These are phyloP conservation scores for Linderina pennispora DNA, from an alignment of 192 early-diverging fungal species.

Conservation along the genomic window DNA sequence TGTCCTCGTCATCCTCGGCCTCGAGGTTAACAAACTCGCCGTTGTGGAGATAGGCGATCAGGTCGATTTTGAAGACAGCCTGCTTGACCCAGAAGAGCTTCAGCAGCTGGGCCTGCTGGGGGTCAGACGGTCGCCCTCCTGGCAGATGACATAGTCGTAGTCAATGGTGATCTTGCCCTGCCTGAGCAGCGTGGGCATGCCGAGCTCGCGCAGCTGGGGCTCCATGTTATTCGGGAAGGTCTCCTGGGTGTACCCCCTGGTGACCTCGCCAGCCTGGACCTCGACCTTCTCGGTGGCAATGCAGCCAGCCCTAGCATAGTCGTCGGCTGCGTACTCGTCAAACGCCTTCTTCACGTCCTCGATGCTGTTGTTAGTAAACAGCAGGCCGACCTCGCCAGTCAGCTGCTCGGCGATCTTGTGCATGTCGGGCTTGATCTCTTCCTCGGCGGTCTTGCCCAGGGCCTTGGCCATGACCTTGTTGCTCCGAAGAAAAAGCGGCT, in stretches of 20 bases:
- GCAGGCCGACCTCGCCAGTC: slow-evolving; percentile 79
- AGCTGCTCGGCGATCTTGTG: slow-evolving; percentile 57
- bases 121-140: slow-evolving; percentile 73
- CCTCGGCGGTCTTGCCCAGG: slow-evolving; percentile 73
- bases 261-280: slow-evolving; percentile 71
- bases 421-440: slow-evolving; percentile 67
- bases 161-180: slow-evolving; percentile 73
- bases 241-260: slow-evolving; percentile 58
- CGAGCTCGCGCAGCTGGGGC: slow-evolving; percentile 78
- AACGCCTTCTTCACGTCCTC: slow-evolving; percentile 61
- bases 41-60: slow-evolving; percentile 63
- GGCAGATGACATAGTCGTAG: slow-evolving; percentile 78
- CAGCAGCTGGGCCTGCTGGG: slow-evolving; percentile 87
- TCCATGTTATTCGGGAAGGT: slow-evolving; percentile 92
- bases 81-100: slow-evolving; percentile 85
- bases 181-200: slow-evolving; percentile 79
- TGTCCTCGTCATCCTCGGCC: slow-evolving; percentile 1
- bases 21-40: slow-evolving; percentile 49
- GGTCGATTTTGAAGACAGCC: slow-evolving; percentile 79
- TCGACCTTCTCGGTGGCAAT: slow-evolving; percentile 71
- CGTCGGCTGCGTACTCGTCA: slow-evolving; percentile 52
- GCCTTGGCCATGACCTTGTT: slow-evolving; percentile 95
- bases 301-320: slow-evolving; percentile 79
- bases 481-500: slow-evolving; percentile 85
- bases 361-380: slow-evolving; percentile 69